These are phyloP conservation scores for Emydomyces testavorans DNA, from an alignment of 2,329 filamentous ascomycete genomes.

Conservation along the genomic window DNA sequence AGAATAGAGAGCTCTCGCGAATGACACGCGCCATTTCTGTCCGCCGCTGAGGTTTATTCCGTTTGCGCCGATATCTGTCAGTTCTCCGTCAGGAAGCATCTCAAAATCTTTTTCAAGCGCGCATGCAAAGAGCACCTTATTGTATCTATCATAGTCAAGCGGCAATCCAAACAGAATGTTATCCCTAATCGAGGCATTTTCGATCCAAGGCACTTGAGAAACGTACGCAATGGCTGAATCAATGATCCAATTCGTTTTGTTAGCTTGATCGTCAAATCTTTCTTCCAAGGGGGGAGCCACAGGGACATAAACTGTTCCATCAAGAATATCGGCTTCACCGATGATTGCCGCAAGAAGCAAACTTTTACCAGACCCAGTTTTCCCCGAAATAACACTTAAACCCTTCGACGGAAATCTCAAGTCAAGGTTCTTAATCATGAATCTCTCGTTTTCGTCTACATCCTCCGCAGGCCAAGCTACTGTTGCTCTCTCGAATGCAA, in stretches of 20 bases:
- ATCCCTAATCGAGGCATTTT: constrained; percentile 65
- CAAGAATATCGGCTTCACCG: constrained; percentile 60
- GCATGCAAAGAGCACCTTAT: constrained; percentile 58
- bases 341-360: constrained; percentile 61
- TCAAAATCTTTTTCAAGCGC: constrained; percentile 64
- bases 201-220: constrained; percentile 73
- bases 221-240: constrained; percentile 61
- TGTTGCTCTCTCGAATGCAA: constrained; percentile 55
- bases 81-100: constrained; percentile 64
- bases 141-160: constrained; percentile 56
- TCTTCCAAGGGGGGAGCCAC: constrained; percentile 41
- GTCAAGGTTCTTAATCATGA: constrained; percentile 53
- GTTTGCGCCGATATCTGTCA: constrained; percentile 72
- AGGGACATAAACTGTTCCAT: constrained; percentile 47
- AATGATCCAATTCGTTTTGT: constrained; percentile 53
- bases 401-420: constrained; percentile 57
- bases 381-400: constrained; percentile 63
- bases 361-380: constrained; percentile 68
- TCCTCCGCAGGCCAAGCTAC: constrained; percentile 64
- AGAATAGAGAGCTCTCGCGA: constrained; percentile 70
- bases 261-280: constrained; percentile 53
- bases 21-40: constrained; percentile 69
- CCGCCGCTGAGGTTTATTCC: constrained; percentile 76
- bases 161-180: constrained; percentile 72
- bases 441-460: constrained; percentile 46